Evolutionary conservation across 2,329 filamentous ascomycete species (phyloP), one percentile per base, ranked within the genome.

Genomic region (Ceratocystis alfenasii): DNA sequence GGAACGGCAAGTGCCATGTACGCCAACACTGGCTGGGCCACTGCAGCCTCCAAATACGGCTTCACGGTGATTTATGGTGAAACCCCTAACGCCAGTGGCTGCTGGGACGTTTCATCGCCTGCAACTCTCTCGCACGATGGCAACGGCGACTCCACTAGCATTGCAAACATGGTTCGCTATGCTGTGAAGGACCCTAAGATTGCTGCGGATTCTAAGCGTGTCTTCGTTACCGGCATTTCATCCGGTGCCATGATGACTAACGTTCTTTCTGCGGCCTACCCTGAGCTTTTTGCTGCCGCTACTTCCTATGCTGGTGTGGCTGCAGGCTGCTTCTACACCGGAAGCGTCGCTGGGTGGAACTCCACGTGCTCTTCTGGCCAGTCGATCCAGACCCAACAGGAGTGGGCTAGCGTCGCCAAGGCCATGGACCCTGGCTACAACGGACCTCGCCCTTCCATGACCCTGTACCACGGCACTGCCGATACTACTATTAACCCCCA

Each of bases 121-220:
- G 71, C 71, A 36, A 77, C 81, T 0, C 76, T 86, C 1, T 80
- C 77, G 2, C 83, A 83, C 69, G 76, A 81, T 65, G 82, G 81
- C 6, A 82, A 83, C 25, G 81, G 81, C 2, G 80, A 86, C 72
- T 81, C 77, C 62, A 78, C 80, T 53, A 76, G 77, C 0, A 82
- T 86, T 66, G 80, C 79, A 28, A 83, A 81, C 70, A 85, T 86
- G 82, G 81, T 85, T 60, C 75, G 73, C 48, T 84, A 82, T 69
- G 76, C 80, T 2, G 72, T 85, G n/a, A 69, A 71, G 7, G 77
- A 77, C 70, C 84, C 85, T 73, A 74, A 75, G 1, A 82, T 76
- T 30, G 79, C 86, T 70, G 70, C 77, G 36, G 25, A 74, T 71
- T 68, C 53, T 8, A 28, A n/a, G 22, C 77, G 76, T 65, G 80